phyloP scores from a whole-genome alignment of 768 basidiomycete genomes.

The Pisolithus microcarpus region DNA sequence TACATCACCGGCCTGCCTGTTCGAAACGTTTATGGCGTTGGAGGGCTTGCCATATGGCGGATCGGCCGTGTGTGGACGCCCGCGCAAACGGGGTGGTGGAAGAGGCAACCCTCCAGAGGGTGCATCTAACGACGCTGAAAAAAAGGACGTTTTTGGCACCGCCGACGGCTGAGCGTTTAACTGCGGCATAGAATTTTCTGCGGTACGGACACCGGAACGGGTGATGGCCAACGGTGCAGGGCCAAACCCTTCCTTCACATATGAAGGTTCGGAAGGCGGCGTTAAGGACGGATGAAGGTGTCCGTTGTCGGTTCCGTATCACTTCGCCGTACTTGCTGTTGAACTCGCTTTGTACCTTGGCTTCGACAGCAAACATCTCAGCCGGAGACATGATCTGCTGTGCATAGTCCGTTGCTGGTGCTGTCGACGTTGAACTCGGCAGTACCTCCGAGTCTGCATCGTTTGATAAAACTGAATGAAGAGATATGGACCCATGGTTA shows the following conservation, averaged over 20 bases:
- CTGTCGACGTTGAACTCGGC: constrained; percentile 29
- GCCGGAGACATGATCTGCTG: constrained; percentile 65
- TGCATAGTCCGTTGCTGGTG: constrained; percentile 37
- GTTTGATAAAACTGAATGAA: constrained; percentile 35
- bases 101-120: constrained; percentile 36
- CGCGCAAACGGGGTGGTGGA: constrained; percentile 38
- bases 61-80: constrained; percentile 10
- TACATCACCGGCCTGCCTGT: constrained; percentile 21
- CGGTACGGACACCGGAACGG: constrained; percentile 14
- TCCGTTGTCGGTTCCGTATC: constrained; percentile 26
- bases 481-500: constrained; percentile 15
- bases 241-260: constrained; percentile 20
- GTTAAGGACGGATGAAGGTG: constrained; percentile 35
- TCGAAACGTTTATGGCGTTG: background rate
- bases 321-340: constrained; percentile 10
- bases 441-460: constrained; percentile 38
- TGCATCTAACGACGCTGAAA: constrained; percentile 20
- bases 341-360: constrained; percentile 33
- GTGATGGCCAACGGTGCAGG: constrained; percentile 24
- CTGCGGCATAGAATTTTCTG: constrained; percentile 14
- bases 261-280: constrained; percentile 27
- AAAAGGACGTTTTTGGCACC: constrained; percentile 21
- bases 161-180: constrained; percentile 30
- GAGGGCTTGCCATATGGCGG: background rate
- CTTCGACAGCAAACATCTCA: constrained; percentile 56